phyloP scores from a whole-genome alignment of 768 basidiomycete species.

The Boletus tomentosulus region DNA sequence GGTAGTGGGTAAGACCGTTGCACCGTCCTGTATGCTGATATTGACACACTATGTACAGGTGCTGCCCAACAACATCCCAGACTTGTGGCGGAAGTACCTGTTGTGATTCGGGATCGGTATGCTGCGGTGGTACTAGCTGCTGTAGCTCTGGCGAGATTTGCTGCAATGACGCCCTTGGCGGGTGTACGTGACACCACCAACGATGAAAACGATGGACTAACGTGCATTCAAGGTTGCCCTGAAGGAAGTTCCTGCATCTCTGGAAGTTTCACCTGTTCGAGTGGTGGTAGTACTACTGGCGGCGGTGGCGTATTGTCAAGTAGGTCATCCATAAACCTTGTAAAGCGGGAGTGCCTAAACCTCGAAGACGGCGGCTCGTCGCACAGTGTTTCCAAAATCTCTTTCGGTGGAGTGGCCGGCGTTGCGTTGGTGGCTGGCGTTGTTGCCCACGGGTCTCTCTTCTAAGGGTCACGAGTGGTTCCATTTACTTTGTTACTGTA shows the following conservation, averaged over 20 bases:
- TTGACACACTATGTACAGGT: constrained; percentile 3
- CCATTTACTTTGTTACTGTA: not conserved
- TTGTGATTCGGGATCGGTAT: not conserved
- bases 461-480: not conserved
- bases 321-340: not conserved
- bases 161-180: constrained; percentile 19
- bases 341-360: not conserved
- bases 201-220: not conserved
- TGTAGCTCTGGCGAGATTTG: constrained; percentile 13
- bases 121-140: constrained; percentile 18
- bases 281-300: not conserved
- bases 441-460: not conserved
- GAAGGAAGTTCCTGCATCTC: constrained; percentile 6
- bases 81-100: constrained; percentile 2
- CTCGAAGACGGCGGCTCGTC: constrained; percentile 1
- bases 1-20: constrained; percentile 4
- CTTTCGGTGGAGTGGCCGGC: not conserved
- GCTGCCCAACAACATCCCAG: constrained; percentile 13
- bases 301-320: too few species aligned
- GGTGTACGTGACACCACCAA: constrained; percentile 11
- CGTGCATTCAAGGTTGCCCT: constrained; percentile 14
- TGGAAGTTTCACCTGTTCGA: constrained; percentile 3
- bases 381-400: constrained; percentile 1
- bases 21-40: not conserved
- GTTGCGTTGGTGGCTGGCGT: constrained; percentile 10